A percentile compares a stretch with the other conserved stretches of the same genome.
Conservation (phyloP, 306 rosid species). For the Pterocarpus santalinus region DNA sequence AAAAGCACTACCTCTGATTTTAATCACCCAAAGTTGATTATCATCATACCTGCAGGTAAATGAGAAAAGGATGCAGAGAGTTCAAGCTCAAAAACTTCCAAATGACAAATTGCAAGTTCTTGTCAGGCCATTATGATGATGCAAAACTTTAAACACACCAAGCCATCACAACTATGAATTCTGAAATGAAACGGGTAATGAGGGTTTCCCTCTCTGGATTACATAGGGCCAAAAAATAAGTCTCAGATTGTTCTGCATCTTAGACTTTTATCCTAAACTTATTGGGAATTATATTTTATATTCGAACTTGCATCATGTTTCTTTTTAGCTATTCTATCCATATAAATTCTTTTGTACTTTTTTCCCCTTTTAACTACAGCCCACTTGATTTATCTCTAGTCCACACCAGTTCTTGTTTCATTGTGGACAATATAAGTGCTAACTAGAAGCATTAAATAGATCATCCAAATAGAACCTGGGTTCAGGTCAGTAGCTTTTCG, state of each 20-base stretch:
- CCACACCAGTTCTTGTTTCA: background rate
- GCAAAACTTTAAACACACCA: conserved; percentile 1
- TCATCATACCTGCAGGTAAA: conserved; percentile 69
- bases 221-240: conserved; percentile 1
- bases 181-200: conserved; percentile 15
- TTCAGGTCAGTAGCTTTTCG: background rate
- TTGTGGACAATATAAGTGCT: background rate
- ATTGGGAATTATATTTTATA: conserved; percentile 12
- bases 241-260: conserved; percentile 32
- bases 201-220: conserved; percentile 3
- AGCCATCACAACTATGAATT: conserved; percentile 19
- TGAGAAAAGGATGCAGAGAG: conserved; percentile 22
- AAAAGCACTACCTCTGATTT: conserved; percentile 88
- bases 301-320: conserved; percentile 5
- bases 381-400: conserved; percentile 19
- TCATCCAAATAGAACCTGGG: conserved; percentile 4
- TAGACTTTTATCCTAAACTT: conserved; percentile 31
- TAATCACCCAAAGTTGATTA: conserved; percentile 78
- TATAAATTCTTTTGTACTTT: background rate
- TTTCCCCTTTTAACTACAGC: background rate
- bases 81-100: conserved; percentile 33
- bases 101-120: conserved; percentile 12
- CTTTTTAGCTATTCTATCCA: conserved; percentile 11
- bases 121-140: background rate
- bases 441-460: conserved; percentile 26